A percentile compares a stretch with the other conserved stretches of the same genome.
phyloP scores from a whole-genome alignment of 2,329 filamentous ascomycete species.

The Podosphaera aphanis region DNA sequence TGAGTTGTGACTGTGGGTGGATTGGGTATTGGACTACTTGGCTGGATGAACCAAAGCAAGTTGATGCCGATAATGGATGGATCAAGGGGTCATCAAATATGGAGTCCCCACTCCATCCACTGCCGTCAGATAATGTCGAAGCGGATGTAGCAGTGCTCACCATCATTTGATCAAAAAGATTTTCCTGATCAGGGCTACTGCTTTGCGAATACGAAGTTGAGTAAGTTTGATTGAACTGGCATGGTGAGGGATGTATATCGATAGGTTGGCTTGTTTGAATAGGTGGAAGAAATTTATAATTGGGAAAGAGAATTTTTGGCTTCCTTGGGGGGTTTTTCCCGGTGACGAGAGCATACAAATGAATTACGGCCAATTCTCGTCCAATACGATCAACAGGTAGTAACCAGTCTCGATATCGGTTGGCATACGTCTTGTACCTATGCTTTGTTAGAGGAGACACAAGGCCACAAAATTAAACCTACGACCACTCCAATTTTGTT shows the following conservation, averaged over 20 bases:
- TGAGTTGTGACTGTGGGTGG: background rate
- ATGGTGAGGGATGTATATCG: background rate
- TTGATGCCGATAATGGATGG: background rate
- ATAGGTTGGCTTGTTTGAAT: background rate
- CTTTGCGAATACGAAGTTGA: background rate
- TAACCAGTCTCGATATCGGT: slow-evolving; percentile 11
- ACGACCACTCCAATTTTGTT: slow-evolving; percentile 10
- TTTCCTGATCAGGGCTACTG: background rate
- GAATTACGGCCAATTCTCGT: slow-evolving; percentile 7
- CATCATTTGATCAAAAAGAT: background rate
- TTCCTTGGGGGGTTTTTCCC: background rate
- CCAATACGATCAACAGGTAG: slow-evolving; percentile 8
- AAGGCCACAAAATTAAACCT: slow-evolving; percentile 1
- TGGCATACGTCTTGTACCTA: slow-evolving; percentile 12
- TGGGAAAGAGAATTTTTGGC: background rate
- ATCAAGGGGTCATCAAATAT: background rate
- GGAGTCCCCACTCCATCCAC: background rate
- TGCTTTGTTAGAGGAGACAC: background rate
- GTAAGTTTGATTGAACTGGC: background rate
- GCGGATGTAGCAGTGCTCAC: background rate
- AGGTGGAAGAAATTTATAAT: background rate
- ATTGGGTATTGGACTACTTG: background rate
- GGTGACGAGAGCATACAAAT: slow-evolving; percentile 8
- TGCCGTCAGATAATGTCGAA: background rate
- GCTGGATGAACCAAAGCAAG: background rate